Conservation (phyloP, 805 yeast species). For the Monosporozyma aerobia region DNA sequence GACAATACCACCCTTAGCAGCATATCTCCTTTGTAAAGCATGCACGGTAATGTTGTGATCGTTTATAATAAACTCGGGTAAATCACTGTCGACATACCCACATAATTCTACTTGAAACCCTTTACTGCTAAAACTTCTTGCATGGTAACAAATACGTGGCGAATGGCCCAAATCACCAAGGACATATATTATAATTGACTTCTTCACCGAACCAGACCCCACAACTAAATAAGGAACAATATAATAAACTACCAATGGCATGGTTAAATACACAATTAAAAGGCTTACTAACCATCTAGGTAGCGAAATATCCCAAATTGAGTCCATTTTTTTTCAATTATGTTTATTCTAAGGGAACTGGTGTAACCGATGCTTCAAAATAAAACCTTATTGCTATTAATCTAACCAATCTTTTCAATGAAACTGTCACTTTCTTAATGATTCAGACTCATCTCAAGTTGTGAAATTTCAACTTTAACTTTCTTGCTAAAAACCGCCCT, state of each 20-base stretch:
- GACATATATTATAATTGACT: constrained; percentile 67
- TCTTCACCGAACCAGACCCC: constrained; percentile 32
- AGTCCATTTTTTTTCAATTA: not conserved
- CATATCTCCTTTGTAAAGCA: constrained; percentile 19
- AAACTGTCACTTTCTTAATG: not conserved
- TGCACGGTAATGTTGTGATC: constrained; percentile 45
- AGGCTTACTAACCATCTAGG: constrained; percentile 11
- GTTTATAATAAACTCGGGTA: constrained; percentile 43
- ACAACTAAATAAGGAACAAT: constrained; percentile 29
- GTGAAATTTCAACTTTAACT: not conserved
- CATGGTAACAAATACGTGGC: constrained; percentile 91
- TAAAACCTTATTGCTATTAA: too few species aligned
- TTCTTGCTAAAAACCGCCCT: not conserved
- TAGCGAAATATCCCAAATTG: not conserved
- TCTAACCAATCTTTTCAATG: not conserved
- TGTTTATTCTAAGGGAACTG: not conserved
- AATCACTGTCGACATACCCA: constrained; percentile 61
- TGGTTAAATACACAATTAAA: constrained; percentile 34
- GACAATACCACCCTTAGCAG: not conserved
- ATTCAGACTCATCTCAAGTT: not conserved
- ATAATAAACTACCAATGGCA: constrained; percentile 30
- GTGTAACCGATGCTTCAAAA: not conserved
- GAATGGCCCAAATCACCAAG: constrained; percentile 92
- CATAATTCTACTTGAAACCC: constrained; percentile 75
- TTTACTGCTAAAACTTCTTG: constrained; percentile 54